Percentiles rank a stretch among this genome's conserved stretches.
Evolutionary conservation across 257 asterid species (phyloP).

Genomic region (Buddleja alternifolia): DNA sequence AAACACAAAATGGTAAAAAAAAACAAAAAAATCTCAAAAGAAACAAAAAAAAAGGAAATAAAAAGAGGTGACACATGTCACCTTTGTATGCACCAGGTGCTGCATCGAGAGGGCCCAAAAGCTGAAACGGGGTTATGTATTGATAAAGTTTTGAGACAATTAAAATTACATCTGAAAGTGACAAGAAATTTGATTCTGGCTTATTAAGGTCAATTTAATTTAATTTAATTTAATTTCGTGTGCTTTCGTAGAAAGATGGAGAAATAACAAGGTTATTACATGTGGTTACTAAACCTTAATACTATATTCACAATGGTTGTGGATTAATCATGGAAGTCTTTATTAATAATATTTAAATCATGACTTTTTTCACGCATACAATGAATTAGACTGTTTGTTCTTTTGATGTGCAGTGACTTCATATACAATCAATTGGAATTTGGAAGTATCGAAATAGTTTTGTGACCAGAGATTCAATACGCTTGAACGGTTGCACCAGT

Average conservation of each 20-base stretch:
- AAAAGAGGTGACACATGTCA: too few species aligned
- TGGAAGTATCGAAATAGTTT: not conserved
- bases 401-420: not conserved
- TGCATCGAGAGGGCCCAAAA: too few species aligned
- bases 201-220: conserved; percentile 6
- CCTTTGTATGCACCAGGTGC: too few species aligned
- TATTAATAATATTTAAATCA: not conserved
- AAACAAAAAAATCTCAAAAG: too few species aligned
- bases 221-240: conserved; percentile 18
- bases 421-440: not conserved
- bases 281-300: not conserved
- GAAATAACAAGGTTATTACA: not conserved
- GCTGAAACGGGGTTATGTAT: conserved; percentile 16
- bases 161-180: conserved; percentile 43
- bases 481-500: too few species aligned
- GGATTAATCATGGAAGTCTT: conserved; percentile 1
- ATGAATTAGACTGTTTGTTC: not conserved
- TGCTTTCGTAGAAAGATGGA: conserved; percentile 18
- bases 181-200: not conserved
- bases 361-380: not conserved
- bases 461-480: too few species aligned
- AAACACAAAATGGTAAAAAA: too few species aligned
- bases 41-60: too few species aligned
- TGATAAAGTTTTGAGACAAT: conserved; percentile 23
- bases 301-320: not conserved